Evolutionary conservation across 495 filamentous ascomycete species (phyloP), one percentile per base, ranked within the genome.

Genomic region (Daldinia decipiens): DNA sequence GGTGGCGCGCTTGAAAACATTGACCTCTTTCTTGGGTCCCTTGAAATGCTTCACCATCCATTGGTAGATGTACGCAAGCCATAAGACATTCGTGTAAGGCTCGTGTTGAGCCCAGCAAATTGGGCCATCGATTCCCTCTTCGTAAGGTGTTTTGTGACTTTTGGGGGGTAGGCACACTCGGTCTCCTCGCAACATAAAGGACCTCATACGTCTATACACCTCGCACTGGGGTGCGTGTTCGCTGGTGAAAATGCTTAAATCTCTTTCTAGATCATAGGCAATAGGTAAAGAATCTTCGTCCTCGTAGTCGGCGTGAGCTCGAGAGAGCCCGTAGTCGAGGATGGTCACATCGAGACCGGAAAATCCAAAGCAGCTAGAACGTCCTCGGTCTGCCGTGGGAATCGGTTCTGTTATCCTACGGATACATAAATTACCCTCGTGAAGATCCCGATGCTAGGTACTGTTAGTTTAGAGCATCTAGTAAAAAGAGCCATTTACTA

Each of bases 241-340:
- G 69, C 76, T 80, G 3, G 80, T 80, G 76, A 88, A 88, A n/a
- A 88, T 72, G 43, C 66, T 65, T 13, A 84, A 78, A 64, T 88
- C 86, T 32, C 78, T 75, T 60, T 88, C 86, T 2, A 88, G 77
- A 66, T 88, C 82, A 60, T 82, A 83, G 21, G 79, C 82, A 1
- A 85, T 75, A 21, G 76, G 70, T 26, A 29, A 62, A 13, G 50
- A 53, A 1, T 59, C 64, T 21, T 74, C 73, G 52, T 76, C 55
- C 4, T 79, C 76, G 31, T 65, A 31, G 31, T 73, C 70, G 11
- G 67, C 70, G 45, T 68, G 73, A 26, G 86, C 91, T 17, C 94
- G 88, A 0, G 92, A 96, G 39, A 97, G 87, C 1, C 93, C 94
- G 76, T 97, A 97, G 78, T 97, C 94, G 65, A 97, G 92, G 29